Base-by-base conservation (phyloP, 805 yeast species). In the Lipomyces spencermartinsiae region DNA sequence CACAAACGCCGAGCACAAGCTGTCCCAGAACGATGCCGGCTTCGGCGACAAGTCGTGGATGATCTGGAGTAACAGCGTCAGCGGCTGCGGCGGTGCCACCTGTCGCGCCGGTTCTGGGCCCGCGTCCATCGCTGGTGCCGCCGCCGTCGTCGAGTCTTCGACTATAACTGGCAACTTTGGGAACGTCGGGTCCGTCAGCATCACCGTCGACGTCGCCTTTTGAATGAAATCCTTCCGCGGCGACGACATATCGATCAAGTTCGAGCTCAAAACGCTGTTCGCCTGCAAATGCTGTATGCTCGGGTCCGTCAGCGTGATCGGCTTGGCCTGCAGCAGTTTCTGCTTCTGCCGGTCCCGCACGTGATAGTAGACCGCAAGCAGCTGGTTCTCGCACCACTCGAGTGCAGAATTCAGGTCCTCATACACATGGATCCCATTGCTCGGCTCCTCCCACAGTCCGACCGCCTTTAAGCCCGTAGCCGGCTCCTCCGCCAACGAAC, bases 321-420 rank as follows among this genome's bases (percentile, higher is more conserved):
- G 34, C 8, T 43, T 25, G 16, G 64, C 59, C 2, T 31, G 54
- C 37, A 54, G 33, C 22, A 64, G 58, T 39, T 29, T 58, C 56
- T 62, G 62, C 29, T 65, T 62, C 34, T 62, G 67, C 51, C 43
- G 65, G 33, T 78, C 78, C 31, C 79, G 73, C 65, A 80, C 78
- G 35, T 71, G 80, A 72, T 83, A 87, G 76, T 89, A 89, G 35
- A 87, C 85, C 61, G 85, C 82, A 74, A 95, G 83, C 73, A 93
- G 92, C 73, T 89, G 89, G 79, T 95, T 94, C 78, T 95, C 99
- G 81, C 98, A 92, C 97, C 97, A 94, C 78, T 95, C 98, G 56
- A 95, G 83, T 0, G 97, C 97, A 64, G 90, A 85, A 76, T 95
- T 95, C 73, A 95, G 83, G 63, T 91, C 90, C 64, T 85, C 85